Evolutionary conservation across 163 green algal genomes (phyloP).

Genomic region (Trebouxia gelatinosa): DNA sequence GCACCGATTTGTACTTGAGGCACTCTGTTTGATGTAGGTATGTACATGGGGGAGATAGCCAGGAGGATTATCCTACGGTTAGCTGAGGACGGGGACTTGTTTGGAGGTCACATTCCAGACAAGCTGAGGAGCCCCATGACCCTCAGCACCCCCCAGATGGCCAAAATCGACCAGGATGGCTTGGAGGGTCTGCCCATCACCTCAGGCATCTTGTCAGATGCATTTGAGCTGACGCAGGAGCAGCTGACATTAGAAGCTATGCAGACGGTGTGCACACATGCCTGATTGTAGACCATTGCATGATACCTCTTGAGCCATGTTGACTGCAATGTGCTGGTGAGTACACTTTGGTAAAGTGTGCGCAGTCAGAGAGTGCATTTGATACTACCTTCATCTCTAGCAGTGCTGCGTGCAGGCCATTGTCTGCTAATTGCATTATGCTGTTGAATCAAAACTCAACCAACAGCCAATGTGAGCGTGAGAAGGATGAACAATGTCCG

Average conservation of each 20-base stretch:
- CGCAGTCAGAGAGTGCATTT: not conserved
- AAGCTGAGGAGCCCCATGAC: conserved; percentile 2
- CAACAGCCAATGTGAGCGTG: too few species aligned
- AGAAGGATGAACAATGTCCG: too few species aligned
- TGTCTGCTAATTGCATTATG: not conserved
- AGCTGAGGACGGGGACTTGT: conserved; percentile 33
- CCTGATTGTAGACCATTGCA: not conserved
- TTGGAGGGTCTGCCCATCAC: conserved; percentile 9
- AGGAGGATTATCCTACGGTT: conserved; percentile 29
- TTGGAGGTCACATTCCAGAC: conserved; percentile 30
- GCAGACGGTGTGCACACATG: conserved; percentile 3
- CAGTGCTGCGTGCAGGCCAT: not conserved
- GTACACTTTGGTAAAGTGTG: too few species aligned
- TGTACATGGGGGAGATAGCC: conserved; percentile 44
- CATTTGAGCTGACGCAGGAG: conserved; percentile 2
- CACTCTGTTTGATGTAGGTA: too few species aligned
- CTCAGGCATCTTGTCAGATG: conserved; percentile 22
- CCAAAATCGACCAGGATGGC: conserved; percentile 35
- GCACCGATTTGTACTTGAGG: too few species aligned
- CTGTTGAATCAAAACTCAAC: too few species aligned
- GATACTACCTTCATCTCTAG: not conserved
- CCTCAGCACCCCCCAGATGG: conserved; percentile 32
- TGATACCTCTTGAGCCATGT: too few species aligned
- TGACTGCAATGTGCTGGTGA: too few species aligned
- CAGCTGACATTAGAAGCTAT: conserved; percentile 6